Conservation (phyloP, 768 basidiomycete genomes). For the Phlebiopsis gigantea region DNA sequence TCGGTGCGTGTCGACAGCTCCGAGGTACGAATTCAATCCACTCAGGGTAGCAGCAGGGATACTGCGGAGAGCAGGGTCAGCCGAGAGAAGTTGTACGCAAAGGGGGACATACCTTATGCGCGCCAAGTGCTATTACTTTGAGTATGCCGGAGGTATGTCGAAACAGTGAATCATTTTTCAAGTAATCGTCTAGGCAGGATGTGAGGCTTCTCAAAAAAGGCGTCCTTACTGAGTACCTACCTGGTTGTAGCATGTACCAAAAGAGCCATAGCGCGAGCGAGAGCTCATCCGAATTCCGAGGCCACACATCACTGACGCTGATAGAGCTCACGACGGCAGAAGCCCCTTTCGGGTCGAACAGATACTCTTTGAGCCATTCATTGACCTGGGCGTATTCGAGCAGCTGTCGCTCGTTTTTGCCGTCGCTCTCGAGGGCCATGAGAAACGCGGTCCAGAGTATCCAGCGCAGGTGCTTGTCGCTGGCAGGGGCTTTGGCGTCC, state of each 20-base stretch:
- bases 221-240: slow-evolving; percentile 27
- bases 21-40: slow-evolving; percentile 55
- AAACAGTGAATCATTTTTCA: slow-evolving; percentile 32
- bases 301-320: slow-evolving; percentile 43
- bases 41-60: slow-evolving; percentile 47
- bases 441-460: slow-evolving; percentile 65
- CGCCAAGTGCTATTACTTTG: slow-evolving; percentile 61
- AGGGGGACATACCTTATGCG: slow-evolving; percentile 45
- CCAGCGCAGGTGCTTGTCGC: slow-evolving; percentile 28
- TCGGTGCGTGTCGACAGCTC: slow-evolving; percentile 13
- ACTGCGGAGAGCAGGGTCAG: slow-evolving; percentile 34
- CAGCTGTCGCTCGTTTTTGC: slow-evolving; percentile 66
- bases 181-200: slow-evolving; percentile 42
- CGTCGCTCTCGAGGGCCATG: slow-evolving; percentile 80
- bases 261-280: slow-evolving; percentile 74
- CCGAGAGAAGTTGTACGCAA: neutral
- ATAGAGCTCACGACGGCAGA: slow-evolving; percentile 37
- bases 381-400: slow-evolving; percentile 61
- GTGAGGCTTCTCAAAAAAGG: neutral
- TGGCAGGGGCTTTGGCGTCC: slow-evolving; percentile 11
- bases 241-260: slow-evolving; percentile 63
- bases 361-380: slow-evolving; percentile 60
- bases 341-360: slow-evolving; percentile 56
- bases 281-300: slow-evolving; percentile 42
- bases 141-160: slow-evolving; percentile 46